Percentiles rank a stretch among this genome's conserved stretches.
phyloP scores from a whole-genome alignment of 2,329 filamentous ascomycete species.

The Epichloe brachyelytri region DNA sequence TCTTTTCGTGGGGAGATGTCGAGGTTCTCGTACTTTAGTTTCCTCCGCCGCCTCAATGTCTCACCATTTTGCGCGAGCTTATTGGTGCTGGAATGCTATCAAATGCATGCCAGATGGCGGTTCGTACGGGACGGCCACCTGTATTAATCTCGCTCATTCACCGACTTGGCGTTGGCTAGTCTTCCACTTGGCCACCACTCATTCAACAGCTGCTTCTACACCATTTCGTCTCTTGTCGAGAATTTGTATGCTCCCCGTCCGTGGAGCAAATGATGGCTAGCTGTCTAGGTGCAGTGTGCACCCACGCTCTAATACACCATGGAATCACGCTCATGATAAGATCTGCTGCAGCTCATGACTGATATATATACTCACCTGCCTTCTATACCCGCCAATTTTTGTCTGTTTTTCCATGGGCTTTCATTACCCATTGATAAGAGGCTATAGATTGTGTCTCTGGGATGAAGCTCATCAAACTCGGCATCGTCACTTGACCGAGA shows the following conservation, averaged over 20 bases:
- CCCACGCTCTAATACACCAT: slow-evolving; percentile 1
- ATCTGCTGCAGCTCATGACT: not conserved
- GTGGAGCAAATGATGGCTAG: not conserved
- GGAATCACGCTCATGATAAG: not conserved
- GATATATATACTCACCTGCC: not conserved
- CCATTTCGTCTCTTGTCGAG: not conserved
- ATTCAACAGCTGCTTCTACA: not conserved
- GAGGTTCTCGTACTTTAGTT: not conserved
- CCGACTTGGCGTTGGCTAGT: not conserved
- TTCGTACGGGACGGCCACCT: not conserved
- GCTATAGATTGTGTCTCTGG: slow-evolving; percentile 3
- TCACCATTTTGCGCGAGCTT: slow-evolving; percentile 7
- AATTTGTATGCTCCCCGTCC: not conserved
- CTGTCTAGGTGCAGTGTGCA: not conserved
- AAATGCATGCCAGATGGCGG: slow-evolving; percentile 8
- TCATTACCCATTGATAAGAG: not conserved
- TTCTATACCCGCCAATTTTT: too few relatives aligned
- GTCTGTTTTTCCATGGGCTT: too few relatives aligned
- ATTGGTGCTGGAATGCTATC: slow-evolving; percentile 7
- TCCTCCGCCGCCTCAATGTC: slow-evolving; percentile 4
- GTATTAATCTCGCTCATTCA: not conserved
- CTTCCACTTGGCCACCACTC: not conserved
- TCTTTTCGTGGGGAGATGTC: not conserved
- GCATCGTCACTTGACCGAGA: slow-evolving; percentile 6
- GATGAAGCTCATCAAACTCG: not conserved